A percentile compares a stretch with the other conserved stretches of the same genome.
Evolutionary conservation across 441 rosid species (phyloP).

Genomic region (Populus tomentosa): DNA sequence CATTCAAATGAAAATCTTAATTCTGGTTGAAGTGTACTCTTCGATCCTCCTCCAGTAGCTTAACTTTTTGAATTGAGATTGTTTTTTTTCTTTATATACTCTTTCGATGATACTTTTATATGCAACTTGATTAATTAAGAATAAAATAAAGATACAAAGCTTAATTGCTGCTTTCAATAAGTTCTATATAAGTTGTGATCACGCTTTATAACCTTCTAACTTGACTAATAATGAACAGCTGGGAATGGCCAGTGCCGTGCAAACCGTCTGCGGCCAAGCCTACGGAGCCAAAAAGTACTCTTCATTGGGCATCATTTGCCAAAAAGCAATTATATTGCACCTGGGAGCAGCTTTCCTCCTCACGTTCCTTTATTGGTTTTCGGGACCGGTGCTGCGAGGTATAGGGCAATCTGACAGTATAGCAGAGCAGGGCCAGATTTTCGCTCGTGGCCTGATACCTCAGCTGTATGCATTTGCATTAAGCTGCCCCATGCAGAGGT

Average conservation of each 20-base stretch:
- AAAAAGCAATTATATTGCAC: conserved; percentile 77
- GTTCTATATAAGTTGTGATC: not conserved
- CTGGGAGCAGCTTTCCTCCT: conserved; percentile 67
- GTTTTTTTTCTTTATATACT: too few relatives aligned
- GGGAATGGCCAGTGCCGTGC: conserved; percentile 99
- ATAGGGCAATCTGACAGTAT: conserved; percentile 65
- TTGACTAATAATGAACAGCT: conserved; percentile 33
- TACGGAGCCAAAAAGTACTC: conserved; percentile 76
- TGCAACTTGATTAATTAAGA: not conserved
- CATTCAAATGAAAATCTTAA: not conserved
- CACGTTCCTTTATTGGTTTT: conserved; percentile 74
- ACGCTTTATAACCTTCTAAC: not conserved
- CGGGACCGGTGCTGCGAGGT: conserved; percentile 45
- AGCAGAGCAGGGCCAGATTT: conserved; percentile 63
- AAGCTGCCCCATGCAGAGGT: conserved; percentile 85
- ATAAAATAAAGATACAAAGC: not conserved
- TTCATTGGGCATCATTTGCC: conserved; percentile 81
- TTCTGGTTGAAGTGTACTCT: not conserved
- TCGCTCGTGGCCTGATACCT: conserved; percentile 76
- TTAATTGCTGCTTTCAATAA: not conserved
- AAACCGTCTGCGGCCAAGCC: conserved; percentile 95
- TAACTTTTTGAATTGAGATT: too few relatives aligned
- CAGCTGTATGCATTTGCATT: conserved; percentile 83
- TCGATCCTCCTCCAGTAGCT: too few relatives aligned
- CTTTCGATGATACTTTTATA: not conserved